phyloP scores from a whole-genome alignment of 2,329 filamentous ascomycete species.

The Aspergillus amoenus region DNA sequence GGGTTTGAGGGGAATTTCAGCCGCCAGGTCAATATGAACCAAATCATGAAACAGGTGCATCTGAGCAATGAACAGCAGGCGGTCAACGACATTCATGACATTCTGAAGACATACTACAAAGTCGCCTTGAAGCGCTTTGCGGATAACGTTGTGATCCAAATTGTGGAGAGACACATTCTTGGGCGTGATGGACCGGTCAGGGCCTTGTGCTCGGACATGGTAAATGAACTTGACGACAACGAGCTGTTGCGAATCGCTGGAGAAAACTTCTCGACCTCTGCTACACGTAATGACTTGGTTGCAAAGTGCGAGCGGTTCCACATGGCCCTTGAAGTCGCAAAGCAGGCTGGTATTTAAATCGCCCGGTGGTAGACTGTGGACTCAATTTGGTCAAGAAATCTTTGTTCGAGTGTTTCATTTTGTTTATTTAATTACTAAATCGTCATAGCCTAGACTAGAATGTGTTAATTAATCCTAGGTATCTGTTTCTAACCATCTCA shows the following conservation, averaged over 20 bases:
- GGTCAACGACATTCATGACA: constrained; percentile 59
- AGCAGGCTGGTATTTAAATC: neutral
- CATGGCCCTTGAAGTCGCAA: constrained; percentile 31
- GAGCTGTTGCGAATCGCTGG: constrained; percentile 59
- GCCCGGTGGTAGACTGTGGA: neutral
- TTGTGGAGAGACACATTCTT: constrained; percentile 55
- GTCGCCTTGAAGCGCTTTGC: constrained; percentile 62
- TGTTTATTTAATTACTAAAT: neutral
- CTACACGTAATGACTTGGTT: constrained; percentile 45
- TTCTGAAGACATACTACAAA: constrained; percentile 62
- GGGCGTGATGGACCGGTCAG: constrained; percentile 52
- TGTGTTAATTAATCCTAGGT: too few species aligned
- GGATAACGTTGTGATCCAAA: constrained; percentile 61
- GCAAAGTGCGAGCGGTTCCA: constrained; percentile 31
- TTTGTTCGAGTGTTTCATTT: too few species aligned
- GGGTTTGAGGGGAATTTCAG: too few species aligned
- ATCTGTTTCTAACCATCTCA: too few species aligned
- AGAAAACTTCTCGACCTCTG: constrained; percentile 49
- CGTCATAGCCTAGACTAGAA: neutral
- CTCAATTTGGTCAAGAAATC: neutral
- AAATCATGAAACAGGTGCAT: constrained; percentile 15
- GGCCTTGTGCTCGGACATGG: constrained; percentile 52
- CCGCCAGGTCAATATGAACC: neutral
- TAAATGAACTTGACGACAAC: constrained; percentile 49
- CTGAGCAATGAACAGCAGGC: constrained; percentile 42